Evolutionary conservation across 2,329 filamentous ascomycete genomes (phyloP).

Genomic region (Colletotrichum chrysophilum): DNA sequence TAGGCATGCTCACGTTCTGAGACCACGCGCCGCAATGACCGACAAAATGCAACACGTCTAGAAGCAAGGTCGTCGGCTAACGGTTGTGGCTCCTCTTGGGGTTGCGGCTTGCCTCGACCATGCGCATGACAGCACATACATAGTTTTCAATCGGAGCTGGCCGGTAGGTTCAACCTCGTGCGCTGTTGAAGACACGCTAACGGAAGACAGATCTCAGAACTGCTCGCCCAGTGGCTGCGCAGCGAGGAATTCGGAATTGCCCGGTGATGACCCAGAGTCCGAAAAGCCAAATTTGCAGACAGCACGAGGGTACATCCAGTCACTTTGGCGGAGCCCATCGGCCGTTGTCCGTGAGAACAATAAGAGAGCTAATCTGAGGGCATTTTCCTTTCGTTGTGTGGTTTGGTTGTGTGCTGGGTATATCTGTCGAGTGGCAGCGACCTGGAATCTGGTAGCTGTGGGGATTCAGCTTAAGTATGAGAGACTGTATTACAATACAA

Average conservation of each 20-base stretch:
- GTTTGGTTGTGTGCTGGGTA: background rate
- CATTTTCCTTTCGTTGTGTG: constrained; percentile 12
- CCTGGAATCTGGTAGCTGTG: background rate
- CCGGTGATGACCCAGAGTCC: constrained; percentile 41
- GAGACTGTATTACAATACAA: background rate
- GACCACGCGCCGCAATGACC: constrained; percentile 25
- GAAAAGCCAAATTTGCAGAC: constrained; percentile 48
- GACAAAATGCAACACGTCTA: constrained; percentile 21
- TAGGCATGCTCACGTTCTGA: background rate
- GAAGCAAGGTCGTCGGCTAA: constrained; percentile 13
- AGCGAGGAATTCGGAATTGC: constrained; percentile 24
- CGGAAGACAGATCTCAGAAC: constrained; percentile 3
- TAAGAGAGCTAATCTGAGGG: constrained; percentile 49
- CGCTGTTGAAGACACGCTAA: no score
- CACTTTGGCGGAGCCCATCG: constrained; percentile 14
- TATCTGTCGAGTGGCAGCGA: background rate
- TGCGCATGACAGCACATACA: constrained; percentile 26
- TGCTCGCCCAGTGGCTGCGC: constrained; percentile 12
- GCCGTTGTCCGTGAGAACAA: constrained; percentile 43
- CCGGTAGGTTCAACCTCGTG: constrained; percentile 11
- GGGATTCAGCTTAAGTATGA: background rate
- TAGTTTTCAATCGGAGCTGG: constrained; percentile 48
- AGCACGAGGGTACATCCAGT: constrained; percentile 28
- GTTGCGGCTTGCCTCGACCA: background rate
- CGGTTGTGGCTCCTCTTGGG: background rate